Base-by-base conservation (phyloP, 2,329 filamentous ascomycete species). In the Fusarium gaditjirri region DNA sequence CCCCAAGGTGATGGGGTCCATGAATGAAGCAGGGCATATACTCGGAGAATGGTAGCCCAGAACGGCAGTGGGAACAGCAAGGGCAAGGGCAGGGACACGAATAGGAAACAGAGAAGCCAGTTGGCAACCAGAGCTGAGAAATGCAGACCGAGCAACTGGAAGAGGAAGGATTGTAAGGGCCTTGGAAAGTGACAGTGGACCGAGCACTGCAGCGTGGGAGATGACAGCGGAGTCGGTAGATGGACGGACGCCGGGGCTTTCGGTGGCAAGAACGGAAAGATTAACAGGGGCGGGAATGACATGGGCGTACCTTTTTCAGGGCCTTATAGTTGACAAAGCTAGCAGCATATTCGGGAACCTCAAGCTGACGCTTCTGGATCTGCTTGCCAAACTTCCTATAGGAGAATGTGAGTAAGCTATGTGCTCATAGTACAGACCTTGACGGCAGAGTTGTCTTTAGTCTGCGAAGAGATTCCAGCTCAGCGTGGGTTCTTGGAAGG, bases 241-340 rank as follows among this genome's bases (percentile, higher is more conserved):
- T 63, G 55, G 59, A 61, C 39, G 47, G 65, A 57, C 42, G 58
- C 57, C 62, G 59, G 65, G 68, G 69, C 61, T 58, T 43, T 74
- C 63, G 65, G 71, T 61, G 60, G 65, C 69, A 67, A 70, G 62
- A 66, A 72, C 55, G 68, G 71, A 58, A 73, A 65, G 36, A 69
- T 49, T 65, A 67, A 71, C 54, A 56, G 60, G 72, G 43, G 56
- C 42, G 54, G 72, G 68, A 68, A 66, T 54, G 59, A 25, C 43
- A 75, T 54, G 61, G 73, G 47, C 84, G 71, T 80, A 97, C 96
- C 94, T 98, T 98, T 84, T 99, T 99, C 77, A 99, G 87, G 68
- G 94, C 95, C 86, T 99, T 99, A 87, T 99, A 99, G 84, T 99
- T 98, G 77, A 98, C 95, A 81, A 99, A 99, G 84, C 95, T 98